phyloP scores from a whole-genome alignment of 108 stramenopile species.

The Nitzschia sp. region DNA sequence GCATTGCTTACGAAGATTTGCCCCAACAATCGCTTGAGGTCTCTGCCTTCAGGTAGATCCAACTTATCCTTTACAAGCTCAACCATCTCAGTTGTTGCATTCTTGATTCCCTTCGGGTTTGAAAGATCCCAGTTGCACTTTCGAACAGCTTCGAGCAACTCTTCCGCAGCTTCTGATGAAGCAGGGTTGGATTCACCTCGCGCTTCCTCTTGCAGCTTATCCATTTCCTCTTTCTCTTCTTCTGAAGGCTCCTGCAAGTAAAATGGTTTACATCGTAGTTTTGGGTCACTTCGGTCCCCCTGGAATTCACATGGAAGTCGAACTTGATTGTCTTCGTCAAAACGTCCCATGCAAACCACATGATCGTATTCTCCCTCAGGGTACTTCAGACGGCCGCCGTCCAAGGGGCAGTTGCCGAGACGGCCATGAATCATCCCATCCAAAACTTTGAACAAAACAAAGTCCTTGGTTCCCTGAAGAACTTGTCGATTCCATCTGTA shows the following conservation, averaged over 20 bases:
- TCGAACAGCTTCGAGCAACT: slow-evolving; percentile 41
- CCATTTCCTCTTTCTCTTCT: slow-evolving; percentile 70
- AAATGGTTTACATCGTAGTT: slow-evolving; percentile 6
- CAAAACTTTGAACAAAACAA: slow-evolving; percentile 60
- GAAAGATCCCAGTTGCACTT: slow-evolving; percentile 36
- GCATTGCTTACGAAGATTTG: slow-evolving; percentile 48
- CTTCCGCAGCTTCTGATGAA: slow-evolving; percentile 28
- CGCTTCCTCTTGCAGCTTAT: slow-evolving; percentile 36
- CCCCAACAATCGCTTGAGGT: slow-evolving; percentile 53
- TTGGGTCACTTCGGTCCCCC: slow-evolving; percentile 3
- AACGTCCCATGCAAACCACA: slow-evolving; percentile 54
- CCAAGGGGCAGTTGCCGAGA: slow-evolving; percentile 60
- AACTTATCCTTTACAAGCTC: slow-evolving; percentile 51
- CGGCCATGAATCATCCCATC: slow-evolving; percentile 76
- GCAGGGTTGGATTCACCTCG: slow-evolving; percentile 30
- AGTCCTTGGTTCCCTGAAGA: slow-evolving; percentile 59
- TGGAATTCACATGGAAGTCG: slow-evolving; percentile 32
- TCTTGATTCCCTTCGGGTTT: slow-evolving; percentile 24
- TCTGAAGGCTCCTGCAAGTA: slow-evolving; percentile 42
- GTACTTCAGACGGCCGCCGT: slow-evolving; percentile 64
- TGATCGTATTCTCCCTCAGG: slow-evolving; percentile 46
- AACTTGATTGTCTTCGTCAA: slow-evolving; percentile 52
- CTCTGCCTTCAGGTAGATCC: slow-evolving; percentile 60
- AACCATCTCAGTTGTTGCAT: slow-evolving; percentile 36
- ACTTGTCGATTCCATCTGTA: slow-evolving; percentile 65